Conservation (phyloP, 1,139 yeast species). For the Protomyces arabidopsidicola region DNA sequence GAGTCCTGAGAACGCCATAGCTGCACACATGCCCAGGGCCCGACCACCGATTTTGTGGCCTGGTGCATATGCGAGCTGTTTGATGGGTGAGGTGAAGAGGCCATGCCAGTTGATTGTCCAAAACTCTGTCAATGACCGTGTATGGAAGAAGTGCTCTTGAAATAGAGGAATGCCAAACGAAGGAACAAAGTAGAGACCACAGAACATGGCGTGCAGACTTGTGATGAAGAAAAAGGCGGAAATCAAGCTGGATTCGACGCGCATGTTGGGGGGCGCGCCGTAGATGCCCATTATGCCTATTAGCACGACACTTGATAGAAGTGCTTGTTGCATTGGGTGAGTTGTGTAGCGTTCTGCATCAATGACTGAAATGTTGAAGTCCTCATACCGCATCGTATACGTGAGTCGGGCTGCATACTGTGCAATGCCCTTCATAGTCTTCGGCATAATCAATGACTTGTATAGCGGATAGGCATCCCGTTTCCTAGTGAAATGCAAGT, state of each 20-base stretch:
- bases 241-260: slow-evolving; percentile 7
- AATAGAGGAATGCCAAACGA: slow-evolving; percentile 14
- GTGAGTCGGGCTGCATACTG: slow-evolving; percentile 14
- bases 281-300: slow-evolving; percentile 9
- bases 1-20: slow-evolving; percentile 17
- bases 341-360: slow-evolving; percentile 14
- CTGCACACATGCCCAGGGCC: slow-evolving; percentile 13
- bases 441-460: neutral
- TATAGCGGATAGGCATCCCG: neutral
- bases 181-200: slow-evolving; percentile 16
- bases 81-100: slow-evolving; percentile 19
- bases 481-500: slow-evolving; percentile 8
- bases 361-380: slow-evolving; percentile 25
- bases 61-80: slow-evolving; percentile 14
- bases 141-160: slow-evolving; percentile 15
- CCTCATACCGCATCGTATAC: slow-evolving; percentile 25
- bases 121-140: slow-evolving; percentile 10
- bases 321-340: slow-evolving; percentile 25
- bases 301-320: slow-evolving; percentile 2
- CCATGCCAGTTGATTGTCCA: slow-evolving; percentile 26
- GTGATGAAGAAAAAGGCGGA: slow-evolving; percentile 23
- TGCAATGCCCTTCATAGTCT: neutral
- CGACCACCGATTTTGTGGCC: slow-evolving; percentile 5
- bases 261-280: slow-evolving; percentile 19
- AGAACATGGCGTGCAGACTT: slow-evolving; percentile 21